These are phyloP conservation scores for Bocquillonia castaneifolia DNA, from an alignment of 441 rosid genomes.

Conservation along the genomic window DNA sequence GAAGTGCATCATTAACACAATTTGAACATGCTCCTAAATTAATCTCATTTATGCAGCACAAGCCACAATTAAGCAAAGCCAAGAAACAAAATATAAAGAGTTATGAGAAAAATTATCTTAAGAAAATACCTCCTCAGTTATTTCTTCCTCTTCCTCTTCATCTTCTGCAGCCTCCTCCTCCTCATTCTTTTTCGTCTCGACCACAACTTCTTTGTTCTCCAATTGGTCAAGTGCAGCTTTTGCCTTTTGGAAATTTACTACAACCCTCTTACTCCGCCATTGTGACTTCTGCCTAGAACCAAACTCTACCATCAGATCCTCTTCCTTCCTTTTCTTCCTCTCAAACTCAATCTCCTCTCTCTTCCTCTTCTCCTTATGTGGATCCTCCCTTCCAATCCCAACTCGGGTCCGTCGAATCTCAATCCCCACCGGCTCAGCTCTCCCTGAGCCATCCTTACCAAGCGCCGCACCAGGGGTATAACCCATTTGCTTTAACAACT, in stretches of 20 bases:
- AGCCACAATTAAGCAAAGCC: not conserved
- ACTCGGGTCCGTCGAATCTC: conserved; percentile 83
- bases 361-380: conserved; percentile 78
- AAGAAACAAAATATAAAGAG: conserved; percentile 10
- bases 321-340: conserved; percentile 49
- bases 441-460: conserved; percentile 80
- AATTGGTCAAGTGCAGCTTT: conserved; percentile 84
- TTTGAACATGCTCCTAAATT: not conserved
- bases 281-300: conserved; percentile 78
- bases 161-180: conserved; percentile 51
- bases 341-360: conserved; percentile 62
- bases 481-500: conserved; percentile 91
- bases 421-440: conserved; percentile 74
- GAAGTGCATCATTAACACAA: not conserved
- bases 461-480: conserved; percentile 81
- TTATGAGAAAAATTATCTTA: not conserved
- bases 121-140: conserved; percentile 66
- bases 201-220: conserved; percentile 70
- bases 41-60: not conserved
- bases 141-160: conserved; percentile 66
- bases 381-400: conserved; percentile 89
- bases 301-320: conserved; percentile 67
- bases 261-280: conserved; percentile 67
- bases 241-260: conserved; percentile 67
- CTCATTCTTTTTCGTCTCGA: conserved; percentile 51